Percentiles rank a stretch among this genome's conserved stretches.
These are phyloP conservation scores for Raphanus raphanistrum DNA, from an alignment of 345 rosid genomes.

Conservation along the genomic window DNA sequence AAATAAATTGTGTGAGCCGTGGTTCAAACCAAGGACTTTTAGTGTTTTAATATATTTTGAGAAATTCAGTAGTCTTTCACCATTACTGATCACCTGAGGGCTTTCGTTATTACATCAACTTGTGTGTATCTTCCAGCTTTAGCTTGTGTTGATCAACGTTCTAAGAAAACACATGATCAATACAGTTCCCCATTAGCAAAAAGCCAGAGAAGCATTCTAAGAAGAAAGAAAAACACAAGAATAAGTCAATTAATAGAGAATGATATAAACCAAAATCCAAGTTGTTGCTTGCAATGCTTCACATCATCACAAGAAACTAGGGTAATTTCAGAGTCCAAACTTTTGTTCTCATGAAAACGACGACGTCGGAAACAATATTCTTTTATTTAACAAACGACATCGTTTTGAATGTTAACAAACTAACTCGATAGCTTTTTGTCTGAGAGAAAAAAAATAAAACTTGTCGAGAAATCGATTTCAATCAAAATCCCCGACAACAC, in stretches of 20 bases:
- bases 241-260: neutral
- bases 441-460: neutral
- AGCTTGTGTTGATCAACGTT: slow-evolving; percentile 70
- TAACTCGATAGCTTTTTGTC: slow-evolving; percentile 8
- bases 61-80: neutral
- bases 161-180: slow-evolving; percentile 40
- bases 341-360: slow-evolving; percentile 37
- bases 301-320: slow-evolving; percentile 6
- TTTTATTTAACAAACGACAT: neutral
- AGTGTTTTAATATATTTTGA: neutral
- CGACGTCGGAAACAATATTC: slow-evolving; percentile 3
- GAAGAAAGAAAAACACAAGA: neutral
- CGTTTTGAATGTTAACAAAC: neutral
- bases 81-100: neutral
- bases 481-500: slow-evolving; percentile 17
- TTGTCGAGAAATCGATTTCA: slow-evolving; percentile 19
- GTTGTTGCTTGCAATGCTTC: neutral
- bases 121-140: slow-evolving; percentile 65
- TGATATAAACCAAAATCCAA: slow-evolving; percentile 1
- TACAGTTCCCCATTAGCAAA: neutral
- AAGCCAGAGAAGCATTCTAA: neutral
- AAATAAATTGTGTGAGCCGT: too few species aligned
- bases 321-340: neutral
- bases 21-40: too few species aligned
- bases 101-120: slow-evolving; percentile 56